Evolutionary conservation across 192 early-diverging fungal genomes (phyloP).

Genomic region (Linnemannia zychae): DNA sequence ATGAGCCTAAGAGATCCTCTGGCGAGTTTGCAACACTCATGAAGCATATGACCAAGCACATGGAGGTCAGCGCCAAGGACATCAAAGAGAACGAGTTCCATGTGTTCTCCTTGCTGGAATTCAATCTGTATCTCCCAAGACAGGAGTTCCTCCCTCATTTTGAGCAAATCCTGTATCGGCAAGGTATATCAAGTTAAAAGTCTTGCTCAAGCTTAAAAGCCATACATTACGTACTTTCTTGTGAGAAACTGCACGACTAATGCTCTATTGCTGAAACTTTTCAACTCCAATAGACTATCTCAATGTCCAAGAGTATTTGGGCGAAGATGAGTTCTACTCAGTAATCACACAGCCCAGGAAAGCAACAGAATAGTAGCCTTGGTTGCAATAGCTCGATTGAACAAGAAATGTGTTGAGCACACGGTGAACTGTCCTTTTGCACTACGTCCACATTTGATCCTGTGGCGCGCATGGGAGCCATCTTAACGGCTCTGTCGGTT

Average conservation of each 20-base stretch:
- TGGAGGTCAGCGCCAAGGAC: constrained; percentile 83
- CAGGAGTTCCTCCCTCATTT: constrained; percentile 96
- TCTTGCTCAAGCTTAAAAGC: too few species aligned
- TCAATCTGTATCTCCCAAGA: constrained; percentile 88
- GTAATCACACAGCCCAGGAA: constrained; percentile 24
- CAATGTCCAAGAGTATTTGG: constrained; percentile 57
- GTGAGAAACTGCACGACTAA: background rate
- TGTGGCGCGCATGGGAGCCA: background rate
- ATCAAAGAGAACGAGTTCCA: constrained; percentile 92
- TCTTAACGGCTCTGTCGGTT: background rate
- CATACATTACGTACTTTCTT: too few species aligned
- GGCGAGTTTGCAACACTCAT: constrained; percentile 67
- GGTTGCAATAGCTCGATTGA: background rate
- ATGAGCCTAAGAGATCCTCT: constrained; percentile 82
- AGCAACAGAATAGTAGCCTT: constrained; percentile 11
- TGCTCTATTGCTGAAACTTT: background rate
- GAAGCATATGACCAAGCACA: constrained; percentile 77
- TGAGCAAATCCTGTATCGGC: constrained; percentile 79
- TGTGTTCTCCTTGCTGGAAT: constrained; percentile 92
- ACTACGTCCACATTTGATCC: background rate
- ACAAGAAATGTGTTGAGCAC: background rate
- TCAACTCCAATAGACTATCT: constrained; percentile 40
- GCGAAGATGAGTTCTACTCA: constrained; percentile 57
- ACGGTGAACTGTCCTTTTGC: background rate
- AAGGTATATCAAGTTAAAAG: constrained; percentile 58